phyloP scores from a whole-genome alignment of 139 green algal species.

The Chlorella sp. region DNA sequence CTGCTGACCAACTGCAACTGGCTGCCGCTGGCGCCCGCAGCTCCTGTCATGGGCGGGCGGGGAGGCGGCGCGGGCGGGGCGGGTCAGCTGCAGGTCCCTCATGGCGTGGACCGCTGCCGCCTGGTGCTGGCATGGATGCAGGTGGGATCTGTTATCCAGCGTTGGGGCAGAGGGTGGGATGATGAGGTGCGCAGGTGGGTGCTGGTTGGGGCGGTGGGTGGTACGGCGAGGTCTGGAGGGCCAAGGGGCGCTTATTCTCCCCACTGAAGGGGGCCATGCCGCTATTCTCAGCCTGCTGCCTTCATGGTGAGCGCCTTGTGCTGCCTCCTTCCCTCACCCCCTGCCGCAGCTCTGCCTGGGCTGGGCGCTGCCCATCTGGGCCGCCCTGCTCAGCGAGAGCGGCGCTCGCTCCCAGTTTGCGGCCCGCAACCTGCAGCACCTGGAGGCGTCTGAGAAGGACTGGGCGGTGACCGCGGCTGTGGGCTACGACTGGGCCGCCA shows the following conservation, averaged over 20 bases:
- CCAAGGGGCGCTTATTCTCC: too few species aligned
- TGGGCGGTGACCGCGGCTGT: not conserved
- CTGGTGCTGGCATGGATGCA: conserved; percentile 16
- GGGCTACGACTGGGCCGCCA: conserved; percentile 1
- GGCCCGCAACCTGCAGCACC: not conserved
- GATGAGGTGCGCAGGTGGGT: too few species aligned
- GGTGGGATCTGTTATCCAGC: too few species aligned
- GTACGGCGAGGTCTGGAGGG: too few species aligned
- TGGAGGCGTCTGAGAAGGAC: not conserved
- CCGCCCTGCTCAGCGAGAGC: not conserved
- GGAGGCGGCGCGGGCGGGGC: not conserved
- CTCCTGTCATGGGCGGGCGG: not conserved
- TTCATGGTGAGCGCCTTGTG: too few species aligned
- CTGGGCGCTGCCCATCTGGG: conserved; percentile 19
- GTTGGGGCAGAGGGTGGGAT: too few species aligned
- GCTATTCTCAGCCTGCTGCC: too few species aligned
- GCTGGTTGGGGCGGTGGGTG: too few species aligned
- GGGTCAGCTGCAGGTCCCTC: not conserved
- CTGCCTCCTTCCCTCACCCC: too few species aligned
- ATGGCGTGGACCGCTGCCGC: not conserved
- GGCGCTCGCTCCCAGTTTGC: not conserved
- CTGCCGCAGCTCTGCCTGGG: conserved; percentile 9
- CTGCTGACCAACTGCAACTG: not conserved
- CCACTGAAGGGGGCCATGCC: too few species aligned
- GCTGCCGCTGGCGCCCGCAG: not conserved